Conservation (phyloP, 306 rosid species). For the Dryas octopetala region DNA sequence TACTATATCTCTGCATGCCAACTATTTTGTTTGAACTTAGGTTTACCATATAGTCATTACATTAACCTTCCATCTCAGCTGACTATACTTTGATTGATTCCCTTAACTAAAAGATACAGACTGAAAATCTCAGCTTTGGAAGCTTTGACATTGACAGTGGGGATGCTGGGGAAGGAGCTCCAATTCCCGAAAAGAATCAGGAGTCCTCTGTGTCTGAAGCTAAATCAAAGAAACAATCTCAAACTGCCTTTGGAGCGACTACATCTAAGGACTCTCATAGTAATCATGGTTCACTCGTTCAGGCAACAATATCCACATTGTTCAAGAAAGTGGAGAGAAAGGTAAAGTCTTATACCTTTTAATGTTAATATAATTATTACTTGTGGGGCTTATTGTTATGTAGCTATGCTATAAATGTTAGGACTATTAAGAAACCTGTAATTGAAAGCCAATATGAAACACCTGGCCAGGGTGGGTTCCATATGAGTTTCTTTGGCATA, state of each 20-base stretch:
- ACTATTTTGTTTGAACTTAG: neutral
- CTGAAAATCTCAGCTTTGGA: conserved; percentile 20
- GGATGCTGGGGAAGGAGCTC: conserved; percentile 36
- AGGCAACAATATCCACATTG: conserved; percentile 73
- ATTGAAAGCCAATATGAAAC: neutral
- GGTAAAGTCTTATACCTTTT: conserved; percentile 40
- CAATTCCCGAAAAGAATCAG: conserved; percentile 37
- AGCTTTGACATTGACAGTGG: conserved; percentile 19
- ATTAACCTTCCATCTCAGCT: neutral
- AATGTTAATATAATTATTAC: neutral
- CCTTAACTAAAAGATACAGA: conserved; percentile 39
- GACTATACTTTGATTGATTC: conserved; percentile 7
- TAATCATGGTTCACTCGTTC: conserved; percentile 56
- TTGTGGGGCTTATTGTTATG: neutral
- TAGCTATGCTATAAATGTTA: neutral
- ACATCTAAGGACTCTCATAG: conserved; percentile 33
- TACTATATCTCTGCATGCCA: neutral
- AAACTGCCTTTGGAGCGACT: conserved; percentile 24
- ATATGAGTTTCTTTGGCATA: neutral
- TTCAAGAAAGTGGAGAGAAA: conserved; percentile 84
- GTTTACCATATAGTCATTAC: neutral
- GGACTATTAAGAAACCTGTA: neutral
- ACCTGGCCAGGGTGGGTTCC: neutral
- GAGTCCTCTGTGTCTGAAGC: conserved; percentile 38
- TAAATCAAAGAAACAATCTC: conserved; percentile 37